Conservation (phyloP, 2,329 filamentous ascomycete species). For the Nectriaceae sp. region DNA sequence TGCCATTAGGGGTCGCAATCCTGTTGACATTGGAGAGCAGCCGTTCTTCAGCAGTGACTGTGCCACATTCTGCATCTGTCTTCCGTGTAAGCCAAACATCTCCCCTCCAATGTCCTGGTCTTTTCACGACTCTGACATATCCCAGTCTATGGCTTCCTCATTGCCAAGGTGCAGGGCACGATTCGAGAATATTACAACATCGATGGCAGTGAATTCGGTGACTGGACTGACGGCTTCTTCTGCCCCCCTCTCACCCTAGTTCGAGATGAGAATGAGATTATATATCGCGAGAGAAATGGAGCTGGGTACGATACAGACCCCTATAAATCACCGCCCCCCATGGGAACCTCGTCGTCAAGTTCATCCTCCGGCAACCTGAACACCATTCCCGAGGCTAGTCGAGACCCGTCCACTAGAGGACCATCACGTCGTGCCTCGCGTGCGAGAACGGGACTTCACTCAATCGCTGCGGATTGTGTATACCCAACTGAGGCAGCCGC, state of each 20-base stretch:
- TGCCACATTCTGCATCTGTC: conserved; percentile 20
- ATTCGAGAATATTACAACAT: conserved; percentile 37
- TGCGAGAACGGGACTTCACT: too few relatives aligned
- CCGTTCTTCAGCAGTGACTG: conserved; percentile 26
- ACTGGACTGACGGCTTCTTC: conserved; percentile 29
- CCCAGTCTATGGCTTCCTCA: conserved; percentile 33
- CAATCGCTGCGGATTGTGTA: too few relatives aligned
- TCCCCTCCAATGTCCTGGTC: not conserved
- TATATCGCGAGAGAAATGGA: conserved; percentile 26
- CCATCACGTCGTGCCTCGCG: too few relatives aligned
- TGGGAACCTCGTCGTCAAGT: conserved; percentile 18
- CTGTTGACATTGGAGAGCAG: conserved; percentile 12
- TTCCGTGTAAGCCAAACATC: conserved; percentile 27
- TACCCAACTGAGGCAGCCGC: too few relatives aligned
- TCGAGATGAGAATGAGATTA: conserved; percentile 35
- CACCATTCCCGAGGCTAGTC: conserved; percentile 1
- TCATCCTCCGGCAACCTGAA: conserved; percentile 8
- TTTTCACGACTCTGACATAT: not conserved
- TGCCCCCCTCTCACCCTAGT: conserved; percentile 31
- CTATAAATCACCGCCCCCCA: conserved; percentile 24
- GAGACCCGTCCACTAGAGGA: not conserved
- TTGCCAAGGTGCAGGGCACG: conserved; percentile 31
- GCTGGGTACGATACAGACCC: conserved; percentile 3
- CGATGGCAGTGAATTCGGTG: conserved; percentile 22
- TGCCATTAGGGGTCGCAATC: conserved; percentile 22